phyloP scores from a whole-genome alignment of 2,329 filamentous ascomycete genomes.

The Dryadomyces quercivorus region DNA sequence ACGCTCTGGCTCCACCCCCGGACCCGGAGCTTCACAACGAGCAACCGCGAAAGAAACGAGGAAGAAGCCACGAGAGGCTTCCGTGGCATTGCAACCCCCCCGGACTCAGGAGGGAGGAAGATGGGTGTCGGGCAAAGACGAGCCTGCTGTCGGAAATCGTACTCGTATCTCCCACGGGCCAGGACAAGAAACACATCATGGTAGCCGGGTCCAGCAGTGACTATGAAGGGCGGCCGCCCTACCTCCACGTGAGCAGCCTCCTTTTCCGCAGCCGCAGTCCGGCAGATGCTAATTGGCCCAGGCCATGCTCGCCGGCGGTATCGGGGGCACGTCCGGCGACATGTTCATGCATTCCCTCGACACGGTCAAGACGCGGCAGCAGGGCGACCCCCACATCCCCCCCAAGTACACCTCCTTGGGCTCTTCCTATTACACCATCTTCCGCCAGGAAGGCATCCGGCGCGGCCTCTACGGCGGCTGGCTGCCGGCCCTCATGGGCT shows the following conservation, averaged over 20 bases:
- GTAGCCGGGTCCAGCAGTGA: conserved; percentile 27
- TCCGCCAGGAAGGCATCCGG: conserved; percentile 77
- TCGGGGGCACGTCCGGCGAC: conserved; percentile 87
- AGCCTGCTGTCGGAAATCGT: conserved; percentile 6
- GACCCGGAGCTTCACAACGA: too few relatives aligned
- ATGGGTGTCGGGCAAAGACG: conserved; percentile 13
- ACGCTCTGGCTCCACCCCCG: not conserved
- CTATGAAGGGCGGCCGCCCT: conserved; percentile 46
- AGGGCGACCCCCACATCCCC: conserved; percentile 87
- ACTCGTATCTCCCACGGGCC: conserved; percentile 2
- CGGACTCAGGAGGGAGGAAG: conserved; percentile 5
- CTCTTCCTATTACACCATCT: conserved; percentile 85
- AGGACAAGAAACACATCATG: conserved; percentile 10
- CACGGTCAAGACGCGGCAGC: conserved; percentile 95
- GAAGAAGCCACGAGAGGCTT: too few relatives aligned
- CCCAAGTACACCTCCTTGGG: conserved; percentile 86
- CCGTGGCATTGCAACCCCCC: too few relatives aligned
- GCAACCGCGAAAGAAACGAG: too few relatives aligned
- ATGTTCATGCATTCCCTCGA: conserved; percentile 98
- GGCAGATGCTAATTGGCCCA: conserved; percentile 22
- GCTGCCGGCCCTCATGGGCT: conserved; percentile 78
- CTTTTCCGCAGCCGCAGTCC: not conserved
- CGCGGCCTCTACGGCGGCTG: conserved; percentile 90
- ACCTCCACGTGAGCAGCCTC: conserved; percentile 30
- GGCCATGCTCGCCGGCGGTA: conserved; percentile 90